These are phyloP conservation scores for Melaleuca alternifolia DNA, from an alignment of 345 rosid genomes.

Conservation along the genomic window DNA sequence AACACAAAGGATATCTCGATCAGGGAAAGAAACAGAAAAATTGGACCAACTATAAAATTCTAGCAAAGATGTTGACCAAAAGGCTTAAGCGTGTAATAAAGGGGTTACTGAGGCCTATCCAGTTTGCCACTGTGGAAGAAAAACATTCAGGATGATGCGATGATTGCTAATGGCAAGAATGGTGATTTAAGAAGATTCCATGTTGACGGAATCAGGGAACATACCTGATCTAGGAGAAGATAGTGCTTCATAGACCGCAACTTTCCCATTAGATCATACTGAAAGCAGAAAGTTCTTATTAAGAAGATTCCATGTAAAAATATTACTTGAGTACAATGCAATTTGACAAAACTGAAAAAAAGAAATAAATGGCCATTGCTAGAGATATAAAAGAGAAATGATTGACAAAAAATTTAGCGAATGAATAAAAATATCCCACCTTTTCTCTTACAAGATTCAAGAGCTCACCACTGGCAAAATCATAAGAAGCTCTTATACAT, in stretches of 20 bases:
- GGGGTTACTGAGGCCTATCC: background rate
- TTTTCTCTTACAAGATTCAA: slow-evolving; percentile 73
- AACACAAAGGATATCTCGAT: background rate
- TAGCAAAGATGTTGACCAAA: background rate
- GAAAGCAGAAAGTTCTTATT: background rate
- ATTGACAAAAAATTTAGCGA: background rate
- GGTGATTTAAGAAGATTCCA: background rate
- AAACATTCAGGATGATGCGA: background rate
- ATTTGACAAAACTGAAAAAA: background rate
- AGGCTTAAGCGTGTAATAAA: background rate
- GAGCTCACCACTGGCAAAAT: slow-evolving; percentile 84
- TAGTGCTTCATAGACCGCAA: slow-evolving; percentile 86
- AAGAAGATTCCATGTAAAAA: background rate
- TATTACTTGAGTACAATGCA: background rate
- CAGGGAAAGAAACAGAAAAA: background rate
- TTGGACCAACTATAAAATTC: background rate
- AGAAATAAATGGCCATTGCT: background rate
- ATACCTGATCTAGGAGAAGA: slow-evolving; percentile 98
- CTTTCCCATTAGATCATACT: slow-evolving; percentile 93
- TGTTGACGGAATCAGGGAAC: background rate
- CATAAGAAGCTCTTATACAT: slow-evolving; percentile 85
- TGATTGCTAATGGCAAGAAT: background rate
- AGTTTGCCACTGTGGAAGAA: background rate
- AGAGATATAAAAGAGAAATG: background rate
- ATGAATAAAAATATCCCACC: slow-evolving; percentile 23